Percentiles rank a stretch among this genome's conserved stretches.
These are phyloP conservation scores for Chlorella ohadii DNA, from an alignment of 139 green algal species.

Conservation along the genomic window DNA sequence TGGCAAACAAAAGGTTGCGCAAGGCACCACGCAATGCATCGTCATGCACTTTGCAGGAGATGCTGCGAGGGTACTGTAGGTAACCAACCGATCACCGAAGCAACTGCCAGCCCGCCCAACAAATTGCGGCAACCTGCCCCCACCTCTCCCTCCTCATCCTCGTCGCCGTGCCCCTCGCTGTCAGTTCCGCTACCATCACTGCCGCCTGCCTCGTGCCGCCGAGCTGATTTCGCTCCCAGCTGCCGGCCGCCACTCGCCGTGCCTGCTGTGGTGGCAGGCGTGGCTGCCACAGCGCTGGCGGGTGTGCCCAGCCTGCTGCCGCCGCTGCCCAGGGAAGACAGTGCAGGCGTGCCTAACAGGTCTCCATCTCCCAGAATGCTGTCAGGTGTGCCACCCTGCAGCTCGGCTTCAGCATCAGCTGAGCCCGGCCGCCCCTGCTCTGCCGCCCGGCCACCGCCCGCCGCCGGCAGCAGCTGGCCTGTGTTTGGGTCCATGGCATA, in stretches of 20 bases:
- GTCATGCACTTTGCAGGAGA: too few relatives aligned
- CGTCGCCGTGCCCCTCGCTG: neutral
- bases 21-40: too few relatives aligned
- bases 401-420: neutral
- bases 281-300: neutral
- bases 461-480: conserved; percentile 60
- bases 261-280: neutral
- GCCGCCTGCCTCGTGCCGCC: neutral
- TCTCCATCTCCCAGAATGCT: conserved; percentile 21
- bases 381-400: neutral
- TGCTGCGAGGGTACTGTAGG: too few relatives aligned
- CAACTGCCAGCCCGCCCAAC: too few relatives aligned
- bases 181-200: too few relatives aligned
- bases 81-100: too few relatives aligned
- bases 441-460: neutral
- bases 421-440: neutral
- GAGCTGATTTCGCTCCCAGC: too few relatives aligned
- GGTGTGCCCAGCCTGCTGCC: conserved; percentile 12
- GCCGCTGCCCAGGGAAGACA: conserved; percentile 12
- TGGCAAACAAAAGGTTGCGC: too few relatives aligned
- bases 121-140: neutral
- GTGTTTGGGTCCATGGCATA: conserved; percentile 85
- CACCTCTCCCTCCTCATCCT: conserved; percentile 50
- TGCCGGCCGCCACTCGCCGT: too few relatives aligned
- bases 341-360: conserved; percentile 54